Evolutionary conservation across 2,329 filamentous ascomycete species (phyloP).

Genomic region (Ophiostoma himal-ulmi): DNA sequence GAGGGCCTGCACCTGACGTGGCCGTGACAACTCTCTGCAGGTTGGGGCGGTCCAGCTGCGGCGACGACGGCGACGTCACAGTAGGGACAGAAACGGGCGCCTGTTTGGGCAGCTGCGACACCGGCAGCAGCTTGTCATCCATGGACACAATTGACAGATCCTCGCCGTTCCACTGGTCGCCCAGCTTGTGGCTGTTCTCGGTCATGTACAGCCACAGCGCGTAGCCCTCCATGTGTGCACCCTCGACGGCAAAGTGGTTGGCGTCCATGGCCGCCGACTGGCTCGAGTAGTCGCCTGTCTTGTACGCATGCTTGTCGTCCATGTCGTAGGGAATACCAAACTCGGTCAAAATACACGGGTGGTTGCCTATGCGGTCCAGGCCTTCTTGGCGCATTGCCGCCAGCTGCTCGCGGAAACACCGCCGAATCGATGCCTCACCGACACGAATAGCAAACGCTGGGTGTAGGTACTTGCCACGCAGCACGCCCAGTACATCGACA

Average conservation of each 20-base stretch:
- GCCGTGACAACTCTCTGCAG: constrained; percentile 36
- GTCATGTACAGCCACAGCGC: constrained; percentile 83
- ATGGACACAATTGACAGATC: constrained; percentile 84
- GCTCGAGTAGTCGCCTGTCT: constrained; percentile 89
- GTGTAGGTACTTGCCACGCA: constrained; percentile 80
- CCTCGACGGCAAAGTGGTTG: constrained; percentile 89
- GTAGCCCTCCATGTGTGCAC: constrained; percentile 74
- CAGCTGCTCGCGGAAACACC: constrained; percentile 85
- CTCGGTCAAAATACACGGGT: constrained; percentile 85
- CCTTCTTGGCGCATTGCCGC: constrained; percentile 79
- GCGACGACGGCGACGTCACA: constrained; percentile 28
- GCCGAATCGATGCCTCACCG: constrained; percentile 88
- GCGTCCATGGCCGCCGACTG: constrained; percentile 91
- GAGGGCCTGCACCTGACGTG: constrained; percentile 21
- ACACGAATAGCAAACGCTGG: constrained; percentile 90
- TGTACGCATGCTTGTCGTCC: constrained; percentile 94
- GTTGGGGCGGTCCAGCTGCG: constrained; percentile 28
- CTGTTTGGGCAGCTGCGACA: constrained; percentile 44
- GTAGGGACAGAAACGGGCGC: constrained; percentile 36
- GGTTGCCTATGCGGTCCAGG: constrained; percentile 77
- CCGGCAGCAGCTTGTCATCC: constrained; percentile 65
- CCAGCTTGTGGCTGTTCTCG: constrained; percentile 78
- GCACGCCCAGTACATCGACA: constrained; percentile 85
- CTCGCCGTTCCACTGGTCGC: constrained; percentile 96
- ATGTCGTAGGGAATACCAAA: constrained; percentile 99